Conservation (phyloP, 2,329 filamentous ascomycete genomes). For the Graphiopsis chlorocephala region DNA sequence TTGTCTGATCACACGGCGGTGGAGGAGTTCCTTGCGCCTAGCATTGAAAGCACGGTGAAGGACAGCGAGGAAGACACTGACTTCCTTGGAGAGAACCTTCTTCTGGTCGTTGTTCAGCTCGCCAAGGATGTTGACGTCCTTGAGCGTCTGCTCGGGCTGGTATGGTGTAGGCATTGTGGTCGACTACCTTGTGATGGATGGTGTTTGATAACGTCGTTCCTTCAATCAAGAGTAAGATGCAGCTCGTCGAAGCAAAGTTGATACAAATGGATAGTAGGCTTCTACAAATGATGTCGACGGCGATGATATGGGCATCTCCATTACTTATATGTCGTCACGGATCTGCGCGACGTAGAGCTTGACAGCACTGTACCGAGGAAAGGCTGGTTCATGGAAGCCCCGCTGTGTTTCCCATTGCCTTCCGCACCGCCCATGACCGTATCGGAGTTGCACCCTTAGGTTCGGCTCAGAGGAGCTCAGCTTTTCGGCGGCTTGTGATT, state of each 20-base stretch:
- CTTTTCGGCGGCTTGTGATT: slow-evolving; percentile 13
- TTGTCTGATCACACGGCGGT: slow-evolving; percentile 82
- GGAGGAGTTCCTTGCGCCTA: slow-evolving; percentile 82
- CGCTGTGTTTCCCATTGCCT: slow-evolving; percentile 5
- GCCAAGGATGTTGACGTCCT: slow-evolving; percentile 84
- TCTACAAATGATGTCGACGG: not conserved
- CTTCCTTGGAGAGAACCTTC: slow-evolving; percentile 89
- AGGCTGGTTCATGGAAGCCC: not conserved
- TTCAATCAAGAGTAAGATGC: not conserved
- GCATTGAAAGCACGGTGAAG: slow-evolving; percentile 92
- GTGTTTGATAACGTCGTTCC: not conserved
- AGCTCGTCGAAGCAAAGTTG: not conserved
- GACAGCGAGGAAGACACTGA: slow-evolving; percentile 86
- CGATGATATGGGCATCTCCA: slow-evolving; percentile 11
- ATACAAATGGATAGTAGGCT: not conserved
- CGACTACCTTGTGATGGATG: not conserved
- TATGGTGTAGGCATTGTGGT: slow-evolving; percentile 21
- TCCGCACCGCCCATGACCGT: slow-evolving; percentile 14
- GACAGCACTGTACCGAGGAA: slow-evolving; percentile 12
- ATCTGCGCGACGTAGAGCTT: slow-evolving; percentile 10
- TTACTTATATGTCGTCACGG: slow-evolving; percentile 17
- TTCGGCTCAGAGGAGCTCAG: slow-evolving; percentile 16
- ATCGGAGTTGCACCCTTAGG: slow-evolving; percentile 7
- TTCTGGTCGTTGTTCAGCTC: slow-evolving; percentile 71
- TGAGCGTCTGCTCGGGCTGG: slow-evolving; percentile 66